Base-by-base conservation (phyloP, 192 early-diverging fungal species). In the Diversispora eburnea region DNA sequence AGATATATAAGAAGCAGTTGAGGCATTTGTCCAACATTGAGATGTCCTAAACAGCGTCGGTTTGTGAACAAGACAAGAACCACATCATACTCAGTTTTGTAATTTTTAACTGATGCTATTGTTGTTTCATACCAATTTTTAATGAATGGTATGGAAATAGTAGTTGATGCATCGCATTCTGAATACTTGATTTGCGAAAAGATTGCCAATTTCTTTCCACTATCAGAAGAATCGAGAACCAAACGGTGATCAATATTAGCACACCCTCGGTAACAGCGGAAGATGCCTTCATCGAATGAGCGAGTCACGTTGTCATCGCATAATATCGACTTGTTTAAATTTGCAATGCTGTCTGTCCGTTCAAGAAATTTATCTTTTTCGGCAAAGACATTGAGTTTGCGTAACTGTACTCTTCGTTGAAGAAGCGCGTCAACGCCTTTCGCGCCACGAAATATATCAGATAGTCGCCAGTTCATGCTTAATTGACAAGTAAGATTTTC, bases 31-130 rank as follows among this genome's bases (percentile, higher is more conserved):
- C 57, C 68, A 9, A 70, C 51, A 58, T 70, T 43, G 25, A 70
- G 3, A n/a, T n/a, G 4, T 57, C 68, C 68, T 19, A 33, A 15
- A 58, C 68, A 70, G 10, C 1, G 7, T 25, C 54, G 56, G 54
- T 70, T 70, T 70, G 68, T 70, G 25, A 70, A 57, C 56, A 57
- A 70, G 41, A 57, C 68, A 70, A 70, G 68, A 41, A 70, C 25
- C 33, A 70, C 42, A 19, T 70, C 68, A 57, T 57, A 57, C 54
- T 70, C 68, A 17, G 20, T 57, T 57, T 70, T 19, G 15, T 70
- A 70, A 57, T 57, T 70, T 70, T 43, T 48, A 17, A 56, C 54
- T 57, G 52, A 70, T 70, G 20, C 55, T 52, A 70, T 70, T 70
- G 68, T 70, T 70, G 51, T 57, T 20, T 70, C 33, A 70, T 70